Percentiles rank a stretch among this genome's conserved stretches.
Evolutionary conservation across 305 asterid genomes (phyloP).

Genomic region (Fraxinus xanthoxyloides): DNA sequence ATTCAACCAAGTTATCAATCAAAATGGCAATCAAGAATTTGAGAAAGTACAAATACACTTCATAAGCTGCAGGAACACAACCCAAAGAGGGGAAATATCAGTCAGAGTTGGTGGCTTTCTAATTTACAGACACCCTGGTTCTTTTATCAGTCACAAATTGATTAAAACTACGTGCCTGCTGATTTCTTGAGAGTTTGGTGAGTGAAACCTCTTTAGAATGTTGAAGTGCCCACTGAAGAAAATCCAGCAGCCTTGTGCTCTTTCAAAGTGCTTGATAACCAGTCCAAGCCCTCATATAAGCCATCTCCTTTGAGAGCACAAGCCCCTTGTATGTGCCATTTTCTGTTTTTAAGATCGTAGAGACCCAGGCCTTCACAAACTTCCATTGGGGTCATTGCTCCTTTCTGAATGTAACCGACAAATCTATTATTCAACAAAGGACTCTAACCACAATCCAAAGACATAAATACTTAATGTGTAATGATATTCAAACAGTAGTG

Average conservation of each 20-base stretch:
- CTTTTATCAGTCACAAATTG: conserved; percentile 4
- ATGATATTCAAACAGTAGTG: not conserved
- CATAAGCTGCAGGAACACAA: conserved; percentile 13
- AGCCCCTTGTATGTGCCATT: conserved; percentile 93
- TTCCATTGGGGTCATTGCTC: conserved; percentile 95
- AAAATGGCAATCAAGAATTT: conserved; percentile 10
- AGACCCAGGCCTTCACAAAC: conserved; percentile 94
- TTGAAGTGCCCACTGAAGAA: conserved; percentile 72
- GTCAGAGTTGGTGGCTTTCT: conserved; percentile 19
- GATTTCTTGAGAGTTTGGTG: conserved; percentile 1
- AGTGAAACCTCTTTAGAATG: conserved; percentile 38
- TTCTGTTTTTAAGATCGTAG: conserved; percentile 75
- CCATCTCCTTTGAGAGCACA: conserved; percentile 85
- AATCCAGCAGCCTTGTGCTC: conserved; percentile 80
- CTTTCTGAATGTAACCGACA: conserved; percentile 54
- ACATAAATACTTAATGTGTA: not conserved
- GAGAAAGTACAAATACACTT: conserved; percentile 28
- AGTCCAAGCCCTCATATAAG: conserved; percentile 88
- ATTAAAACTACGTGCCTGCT: not conserved
- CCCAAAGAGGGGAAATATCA: not conserved
- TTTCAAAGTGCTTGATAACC: conserved; percentile 88
- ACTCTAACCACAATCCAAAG: conserved; percentile 1
- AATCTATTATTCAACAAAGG: not conserved
- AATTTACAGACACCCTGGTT: conserved; percentile 24
- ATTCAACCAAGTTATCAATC: conserved; percentile 12